Evolutionary conservation across 1,284 basidiomycete genomes (phyloP), one percentile per base, ranked within the genome.

Genomic region (Papiliotrema laurentii): DNA sequence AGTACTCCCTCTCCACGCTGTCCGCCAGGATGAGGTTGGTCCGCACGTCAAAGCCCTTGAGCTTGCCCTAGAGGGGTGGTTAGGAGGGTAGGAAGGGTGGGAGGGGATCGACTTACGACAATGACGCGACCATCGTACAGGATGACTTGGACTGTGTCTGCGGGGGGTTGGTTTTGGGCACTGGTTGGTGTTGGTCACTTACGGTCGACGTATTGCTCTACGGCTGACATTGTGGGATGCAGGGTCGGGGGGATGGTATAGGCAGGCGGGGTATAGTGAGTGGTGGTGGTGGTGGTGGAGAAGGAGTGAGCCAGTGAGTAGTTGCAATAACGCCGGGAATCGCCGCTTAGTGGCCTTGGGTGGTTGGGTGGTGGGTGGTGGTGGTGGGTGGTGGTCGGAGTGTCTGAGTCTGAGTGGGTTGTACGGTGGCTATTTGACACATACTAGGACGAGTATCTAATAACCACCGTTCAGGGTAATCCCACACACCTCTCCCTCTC

Each of bases 1-100:
- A 88, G 72, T 88, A 96, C 30, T 94, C 85, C 59, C 92, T 83
- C 71, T 97, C 92, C 64, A 86, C 88, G 47, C 85, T 87, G 67
- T 91, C 87, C 19, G 90, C 86, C 42, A 97, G 81, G 54, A 96
- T 90, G 60, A 96, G 81, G 71, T 96, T 96, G 35, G 89, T 89
- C 72, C 88, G 89, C 74, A 90, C 84, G 78, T 97, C 92, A 67
- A 82, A 92, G 45, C 92, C 92, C 51, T 86, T 85, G 71, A 97
- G 80, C 27, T 84, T 80, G 60, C 92, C 92, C 88, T 93, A 65
- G 13, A 36, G 10, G 22, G 31, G 6, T 19, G 13, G n/a, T 43
- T 26, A 52, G 31, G 39, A 16, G 21, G 4, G 2, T 21, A 10
- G 14, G 30, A 26, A 13, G 10, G 11, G 18, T 18, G 13, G 10